Evolutionary conservation across 257 asterid genomes (phyloP), one percentile per base, ranked within the genome.

Genomic region (Dorcoceras hygrometricum): DNA sequence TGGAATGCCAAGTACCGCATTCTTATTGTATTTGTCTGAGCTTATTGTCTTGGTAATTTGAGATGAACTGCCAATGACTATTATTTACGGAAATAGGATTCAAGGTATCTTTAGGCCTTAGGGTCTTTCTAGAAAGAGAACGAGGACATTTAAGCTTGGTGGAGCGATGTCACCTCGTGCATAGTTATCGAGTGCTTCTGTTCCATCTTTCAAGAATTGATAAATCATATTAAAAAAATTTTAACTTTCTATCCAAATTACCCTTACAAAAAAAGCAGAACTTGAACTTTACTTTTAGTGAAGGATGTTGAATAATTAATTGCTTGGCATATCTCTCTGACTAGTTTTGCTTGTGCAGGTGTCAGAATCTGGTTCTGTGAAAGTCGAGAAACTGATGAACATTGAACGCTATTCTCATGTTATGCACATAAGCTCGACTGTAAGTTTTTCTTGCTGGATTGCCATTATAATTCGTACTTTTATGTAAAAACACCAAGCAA

Each of bases 371-470:
- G 99, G 99, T 76, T 87, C 97, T 22, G 96, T 94, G 82, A 87
- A 87, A 74, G 96, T 94, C 62, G 96, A 90, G 79, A 85, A 94
- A 59, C 89, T 94, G 74, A 94, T 88, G 99, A 88, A 88, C 74
- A 73, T 90, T 14, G 99, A 94, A 75, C 95, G 99, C 61, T 94
- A 94, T 83, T 94, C 99, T 77, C 99, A 94, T 79, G 99, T 94
- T 84, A 94, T 90, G 99, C 99, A 94, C 84, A 85, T 94, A 80
- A 94, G 99, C 76, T 94, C 98, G 53, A 93, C 98, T 9, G 96
- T 93, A 81, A 57, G 96, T 83, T 54, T 59, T 46, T 34, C 63
- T 69, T 31, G 18, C 64, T 57, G 9, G 61, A 65, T 65, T 59
- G 57, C 64, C 32, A 22, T 55, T 72, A 20, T 25, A 53, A 23